These are phyloP conservation scores for Pseudocercospora macadamiae DNA, from an alignment of 2,329 filamentous ascomycete species.

Conservation along the genomic window DNA sequence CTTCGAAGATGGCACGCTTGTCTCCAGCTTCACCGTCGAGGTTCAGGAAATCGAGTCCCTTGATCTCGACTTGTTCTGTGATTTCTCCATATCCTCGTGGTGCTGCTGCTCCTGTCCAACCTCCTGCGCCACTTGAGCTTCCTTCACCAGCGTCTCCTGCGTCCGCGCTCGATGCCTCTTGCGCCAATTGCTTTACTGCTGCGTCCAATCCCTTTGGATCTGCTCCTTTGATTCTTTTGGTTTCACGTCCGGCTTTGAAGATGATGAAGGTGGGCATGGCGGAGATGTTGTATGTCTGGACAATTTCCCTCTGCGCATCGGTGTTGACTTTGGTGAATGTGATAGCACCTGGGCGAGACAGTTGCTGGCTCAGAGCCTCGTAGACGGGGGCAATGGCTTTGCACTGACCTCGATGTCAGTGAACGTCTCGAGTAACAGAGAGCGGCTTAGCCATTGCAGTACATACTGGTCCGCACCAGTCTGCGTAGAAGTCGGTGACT, in stretches of 20 bases:
- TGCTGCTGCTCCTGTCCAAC: constrained; percentile 74
- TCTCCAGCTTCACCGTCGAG: constrained; percentile 74
- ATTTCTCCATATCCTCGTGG: constrained; percentile 84
- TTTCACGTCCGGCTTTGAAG: constrained; percentile 47
- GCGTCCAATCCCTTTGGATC: constrained; percentile 71
- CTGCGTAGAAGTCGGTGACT: constrained; percentile 87
- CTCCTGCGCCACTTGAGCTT: constrained; percentile 40
- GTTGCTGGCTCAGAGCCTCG: constrained; percentile 70
- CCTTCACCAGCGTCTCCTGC: constrained; percentile 47
- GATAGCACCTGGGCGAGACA: constrained; percentile 72
- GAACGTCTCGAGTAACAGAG: too few relatives aligned
- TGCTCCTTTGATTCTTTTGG: constrained; percentile 59
- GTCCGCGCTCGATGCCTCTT: constrained; percentile 57
- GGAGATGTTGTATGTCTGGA: constrained; percentile 71
- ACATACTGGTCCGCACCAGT: constrained; percentile 84
- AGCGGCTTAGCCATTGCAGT: too few relatives aligned
- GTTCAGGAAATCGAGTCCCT: constrained; percentile 85
- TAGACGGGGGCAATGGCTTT: constrained; percentile 81
- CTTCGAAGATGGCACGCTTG: constrained; percentile 73
- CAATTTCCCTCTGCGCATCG: constrained; percentile 74
- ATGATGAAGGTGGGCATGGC: constrained; percentile 91
- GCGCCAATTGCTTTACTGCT: constrained; percentile 70
- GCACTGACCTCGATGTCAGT: too few relatives aligned
- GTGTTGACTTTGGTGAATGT: constrained; percentile 88
- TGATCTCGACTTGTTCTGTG: constrained; percentile 77